phyloP scores from a whole-genome alignment of 441 rosid species.

The Syzygium syzygioides region DNA sequence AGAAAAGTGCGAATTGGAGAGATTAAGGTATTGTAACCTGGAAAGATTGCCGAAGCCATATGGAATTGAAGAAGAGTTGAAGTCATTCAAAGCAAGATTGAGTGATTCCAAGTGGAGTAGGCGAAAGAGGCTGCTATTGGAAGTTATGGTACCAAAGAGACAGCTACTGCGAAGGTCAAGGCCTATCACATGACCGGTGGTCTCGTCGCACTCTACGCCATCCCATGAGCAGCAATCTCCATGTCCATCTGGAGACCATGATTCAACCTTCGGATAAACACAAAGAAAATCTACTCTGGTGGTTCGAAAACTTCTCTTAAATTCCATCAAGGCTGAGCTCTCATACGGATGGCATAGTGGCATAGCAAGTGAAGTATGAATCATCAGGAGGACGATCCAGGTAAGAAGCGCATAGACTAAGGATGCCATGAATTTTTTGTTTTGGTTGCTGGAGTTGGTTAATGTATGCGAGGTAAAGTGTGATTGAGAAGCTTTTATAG shows the following conservation, averaged over 20 bases:
- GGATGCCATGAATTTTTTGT: too few species aligned
- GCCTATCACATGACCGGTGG: slow-evolving; percentile 14
- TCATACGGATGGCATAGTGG: slow-evolving; percentile 13
- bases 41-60: background rate
- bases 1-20: background rate
- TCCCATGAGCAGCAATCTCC: slow-evolving; percentile 27
- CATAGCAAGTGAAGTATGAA: background rate
- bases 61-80: slow-evolving; percentile 3
- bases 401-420: too few species aligned
- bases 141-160: slow-evolving; percentile 3
- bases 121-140: slow-evolving; percentile 8
- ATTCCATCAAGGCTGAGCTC: slow-evolving; percentile 15
- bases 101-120: background rate
- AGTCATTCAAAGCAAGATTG: slow-evolving; percentile 7
- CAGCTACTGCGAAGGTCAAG: slow-evolving; percentile 17
- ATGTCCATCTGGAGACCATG: slow-evolving; percentile 3
- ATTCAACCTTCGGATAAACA: slow-evolving; percentile 5
- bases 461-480: too few species aligned
- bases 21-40: background rate
- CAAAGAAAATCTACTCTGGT: background rate
- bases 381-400: background rate
- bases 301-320: slow-evolving; percentile 18
- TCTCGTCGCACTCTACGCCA: slow-evolving; percentile 16
- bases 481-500: too few species aligned
- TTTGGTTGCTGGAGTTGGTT: too few species aligned